Evolutionary conservation across 2,329 filamentous ascomycete species (phyloP).

Genomic region (Coniella vitis): DNA sequence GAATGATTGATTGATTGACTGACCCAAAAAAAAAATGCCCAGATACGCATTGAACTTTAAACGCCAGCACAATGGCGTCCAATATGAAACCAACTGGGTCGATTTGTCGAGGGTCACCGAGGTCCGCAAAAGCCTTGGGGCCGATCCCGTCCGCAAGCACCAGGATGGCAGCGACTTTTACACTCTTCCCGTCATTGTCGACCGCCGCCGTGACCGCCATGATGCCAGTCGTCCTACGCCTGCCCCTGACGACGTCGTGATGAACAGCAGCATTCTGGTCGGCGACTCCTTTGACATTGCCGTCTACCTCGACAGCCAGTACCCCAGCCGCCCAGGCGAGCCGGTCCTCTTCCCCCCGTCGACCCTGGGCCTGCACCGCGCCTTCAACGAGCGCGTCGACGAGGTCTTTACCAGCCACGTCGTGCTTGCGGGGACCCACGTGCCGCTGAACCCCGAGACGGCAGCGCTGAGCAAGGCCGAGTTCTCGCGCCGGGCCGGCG

Average conservation of each 20-base stretch:
- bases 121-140: conserved; percentile 38
- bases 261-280: too few relatives aligned
- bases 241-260: too few relatives aligned
- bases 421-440: conserved; percentile 29
- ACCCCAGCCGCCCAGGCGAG: conserved; percentile 29
- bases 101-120: conserved; percentile 43
- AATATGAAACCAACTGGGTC: conserved; percentile 39
- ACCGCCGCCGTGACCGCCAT: conserved; percentile 8
- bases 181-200: conserved; percentile 7
- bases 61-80: conserved; percentile 13
- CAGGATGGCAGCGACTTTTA: conserved; percentile 43
- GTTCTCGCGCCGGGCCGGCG: conserved; percentile 40
- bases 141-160: conserved; percentile 45
- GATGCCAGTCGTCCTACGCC: conserved; percentile 21
- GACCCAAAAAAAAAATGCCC: neutral
- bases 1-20: neutral
- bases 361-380: neutral
- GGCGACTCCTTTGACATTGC: conserved; percentile 64
- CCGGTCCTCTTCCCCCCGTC: conserved; percentile 1
- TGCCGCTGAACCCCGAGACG: conserved; percentile 46
- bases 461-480: conserved; percentile 37
- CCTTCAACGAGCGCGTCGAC: conserved; percentile 50
- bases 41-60: conserved; percentile 38
- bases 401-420: conserved; percentile 42
- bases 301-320: conserved; percentile 47